phyloP scores from a whole-genome alignment of 1,139 yeast species.

The Pneumocystis carinii region DNA sequence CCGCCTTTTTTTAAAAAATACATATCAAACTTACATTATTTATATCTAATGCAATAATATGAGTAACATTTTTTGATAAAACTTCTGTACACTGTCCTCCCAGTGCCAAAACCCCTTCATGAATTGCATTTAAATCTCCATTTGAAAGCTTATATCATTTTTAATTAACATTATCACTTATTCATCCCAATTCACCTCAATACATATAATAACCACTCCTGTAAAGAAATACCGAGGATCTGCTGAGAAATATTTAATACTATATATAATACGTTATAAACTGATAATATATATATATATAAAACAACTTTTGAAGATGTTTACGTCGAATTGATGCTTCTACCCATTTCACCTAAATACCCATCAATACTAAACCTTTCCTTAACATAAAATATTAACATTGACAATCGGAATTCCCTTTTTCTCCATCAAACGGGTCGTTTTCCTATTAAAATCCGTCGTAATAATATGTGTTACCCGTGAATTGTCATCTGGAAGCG shows the following conservation, averaged over 20 bases:
- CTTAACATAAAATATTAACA: background rate
- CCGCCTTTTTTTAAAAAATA: constrained; percentile 19
- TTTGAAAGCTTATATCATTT: constrained; percentile 30
- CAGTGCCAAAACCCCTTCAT: constrained; percentile 51
- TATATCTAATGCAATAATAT: constrained; percentile 46
- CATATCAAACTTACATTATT: constrained; percentile 30
- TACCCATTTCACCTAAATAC: background rate
- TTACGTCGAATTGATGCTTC: background rate
- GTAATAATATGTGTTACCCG: background rate
- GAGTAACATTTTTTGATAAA: constrained; percentile 62
- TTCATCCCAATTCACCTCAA: constrained; percentile 17
- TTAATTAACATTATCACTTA: background rate
- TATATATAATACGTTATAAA: background rate
- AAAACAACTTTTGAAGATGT: background rate
- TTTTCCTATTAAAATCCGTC: background rate
- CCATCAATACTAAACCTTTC: background rate
- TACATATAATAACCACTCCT: constrained; percentile 45
- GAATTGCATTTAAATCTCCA: constrained; percentile 50
- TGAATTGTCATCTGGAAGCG: background rate
- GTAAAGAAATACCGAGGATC: constrained; percentile 53
- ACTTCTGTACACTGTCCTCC: constrained; percentile 61
- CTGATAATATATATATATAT: background rate
- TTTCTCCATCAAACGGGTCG: background rate
- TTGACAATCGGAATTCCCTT: background rate
- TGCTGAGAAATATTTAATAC: constrained; percentile 32